These are phyloP conservation scores for Clonostachys solani DNA, from an alignment of 2,329 filamentous ascomycete genomes.

Conservation along the genomic window DNA sequence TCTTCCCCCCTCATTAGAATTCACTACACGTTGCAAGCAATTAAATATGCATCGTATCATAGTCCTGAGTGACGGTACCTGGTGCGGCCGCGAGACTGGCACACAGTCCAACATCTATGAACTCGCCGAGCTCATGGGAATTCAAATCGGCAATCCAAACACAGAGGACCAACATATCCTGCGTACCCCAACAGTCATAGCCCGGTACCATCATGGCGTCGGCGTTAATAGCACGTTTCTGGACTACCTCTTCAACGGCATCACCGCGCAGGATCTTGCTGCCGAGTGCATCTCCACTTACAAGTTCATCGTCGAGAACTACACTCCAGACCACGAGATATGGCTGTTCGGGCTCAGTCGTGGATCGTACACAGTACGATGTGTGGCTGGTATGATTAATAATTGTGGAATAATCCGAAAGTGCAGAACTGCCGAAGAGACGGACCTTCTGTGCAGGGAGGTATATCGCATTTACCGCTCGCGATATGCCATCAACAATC, in stretches of 20 bases:
- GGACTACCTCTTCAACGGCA: constrained; percentile 9
- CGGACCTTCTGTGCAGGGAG: constrained; percentile 6
- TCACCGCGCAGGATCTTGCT: constrained; percentile 2
- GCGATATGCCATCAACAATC: constrained; percentile 7
- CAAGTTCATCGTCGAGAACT: constrained; percentile 11
- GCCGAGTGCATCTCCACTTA: constrained; percentile 8
- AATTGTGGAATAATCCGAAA: constrained; percentile 17
- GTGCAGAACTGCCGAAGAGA: not conserved
- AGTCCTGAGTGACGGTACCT: constrained; percentile 12
- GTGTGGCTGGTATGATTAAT: constrained; percentile 18
- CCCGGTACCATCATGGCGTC: constrained; percentile 1
- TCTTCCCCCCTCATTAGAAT: too few species aligned
- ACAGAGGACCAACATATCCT: not conserved
- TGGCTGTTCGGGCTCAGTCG: constrained; percentile 19
- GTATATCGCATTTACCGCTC: constrained; percentile 15
- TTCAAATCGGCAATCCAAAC: not conserved
- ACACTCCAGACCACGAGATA: constrained; percentile 9
- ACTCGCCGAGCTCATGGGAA: constrained; percentile 9
- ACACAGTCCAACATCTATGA: constrained; percentile 9
- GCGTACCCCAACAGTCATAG: not conserved
- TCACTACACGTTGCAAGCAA: too few species aligned
- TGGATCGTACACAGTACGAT: constrained; percentile 15
- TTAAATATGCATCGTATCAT: not conserved
- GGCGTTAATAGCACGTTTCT: constrained; percentile 2
- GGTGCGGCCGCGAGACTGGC: constrained; percentile 10